phyloP scores from a whole-genome alignment of 1,284 basidiomycete genomes.

The Pseudozyma tsukubaensis region DNA sequence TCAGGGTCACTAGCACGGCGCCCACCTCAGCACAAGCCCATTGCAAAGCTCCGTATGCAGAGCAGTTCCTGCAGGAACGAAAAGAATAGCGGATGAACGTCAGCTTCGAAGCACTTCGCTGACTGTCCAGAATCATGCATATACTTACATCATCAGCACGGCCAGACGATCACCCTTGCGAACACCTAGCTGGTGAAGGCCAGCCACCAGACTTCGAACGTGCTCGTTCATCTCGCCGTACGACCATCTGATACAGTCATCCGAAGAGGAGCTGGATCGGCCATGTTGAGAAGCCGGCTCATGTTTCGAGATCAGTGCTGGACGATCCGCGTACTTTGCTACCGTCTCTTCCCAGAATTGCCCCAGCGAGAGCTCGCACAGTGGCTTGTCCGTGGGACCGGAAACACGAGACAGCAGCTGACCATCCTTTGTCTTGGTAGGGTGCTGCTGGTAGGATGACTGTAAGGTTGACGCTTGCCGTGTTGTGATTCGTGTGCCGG shows the following conservation, averaged over 20 bases:
- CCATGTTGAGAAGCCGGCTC: slow-evolving; percentile 76
- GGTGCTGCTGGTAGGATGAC: slow-evolving; percentile 25
- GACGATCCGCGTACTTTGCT: slow-evolving; percentile 72
- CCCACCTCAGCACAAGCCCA: slow-evolving; percentile 85
- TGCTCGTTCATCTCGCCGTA: slow-evolving; percentile 79
- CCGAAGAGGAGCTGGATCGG: slow-evolving; percentile 49
- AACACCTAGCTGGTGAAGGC: slow-evolving; percentile 77
- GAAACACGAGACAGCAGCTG: slow-evolving; percentile 53
- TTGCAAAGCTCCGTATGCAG: slow-evolving; percentile 81
- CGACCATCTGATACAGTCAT: slow-evolving; percentile 77
- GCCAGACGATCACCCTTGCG: slow-evolving; percentile 81
- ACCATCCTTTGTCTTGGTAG: slow-evolving; percentile 14
- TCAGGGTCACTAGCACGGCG: slow-evolving; percentile 82
- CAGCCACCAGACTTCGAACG: slow-evolving; percentile 77
- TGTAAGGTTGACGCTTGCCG: slow-evolving; percentile 18
- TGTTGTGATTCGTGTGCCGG: neutral
- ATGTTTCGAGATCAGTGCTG: slow-evolving; percentile 77
- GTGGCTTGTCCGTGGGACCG: slow-evolving; percentile 75
- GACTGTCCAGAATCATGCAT: neutral
- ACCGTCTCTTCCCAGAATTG: slow-evolving; percentile 77
- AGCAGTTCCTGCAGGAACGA: slow-evolving; percentile 65
- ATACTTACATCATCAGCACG: slow-evolving; percentile 76
- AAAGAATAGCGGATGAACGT: neutral
- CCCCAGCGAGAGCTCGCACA: slow-evolving; percentile 76
- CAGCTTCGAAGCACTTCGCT: neutral